Evolutionary conservation across 352 stramenopile genomes (phyloP).

Genomic region (Phytophthora niederhauseri): DNA sequence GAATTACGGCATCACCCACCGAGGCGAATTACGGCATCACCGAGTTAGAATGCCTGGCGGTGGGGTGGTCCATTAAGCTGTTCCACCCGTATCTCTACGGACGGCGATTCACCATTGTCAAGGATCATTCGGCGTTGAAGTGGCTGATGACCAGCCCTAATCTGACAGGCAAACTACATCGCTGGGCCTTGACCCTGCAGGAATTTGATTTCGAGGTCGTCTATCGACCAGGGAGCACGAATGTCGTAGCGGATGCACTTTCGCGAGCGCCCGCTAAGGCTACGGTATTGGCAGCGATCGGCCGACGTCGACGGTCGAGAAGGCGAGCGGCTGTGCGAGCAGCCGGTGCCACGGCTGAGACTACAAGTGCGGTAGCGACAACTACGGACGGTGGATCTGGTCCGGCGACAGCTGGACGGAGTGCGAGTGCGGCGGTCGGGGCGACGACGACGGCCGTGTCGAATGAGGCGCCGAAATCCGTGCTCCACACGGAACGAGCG

Average conservation of each 20-base stretch:
- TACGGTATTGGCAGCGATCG: background rate
- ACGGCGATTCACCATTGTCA: too few relatives aligned
- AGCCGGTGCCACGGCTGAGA: background rate
- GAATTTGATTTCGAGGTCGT: slow-evolving; percentile 26
- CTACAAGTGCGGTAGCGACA: too few relatives aligned
- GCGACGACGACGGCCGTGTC: too few relatives aligned
- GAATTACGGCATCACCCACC: background rate
- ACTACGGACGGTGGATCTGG: too few relatives aligned
- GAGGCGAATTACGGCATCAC: background rate
- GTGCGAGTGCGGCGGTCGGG: too few relatives aligned
- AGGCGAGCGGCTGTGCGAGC: background rate
- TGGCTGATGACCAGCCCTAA: slow-evolving; percentile 2
- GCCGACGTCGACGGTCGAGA: background rate
- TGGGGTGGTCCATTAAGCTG: too few relatives aligned
- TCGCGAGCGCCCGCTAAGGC: slow-evolving; percentile 11
- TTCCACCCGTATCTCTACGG: too few relatives aligned
- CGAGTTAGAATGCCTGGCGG: background rate
- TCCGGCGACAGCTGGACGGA: too few relatives aligned
- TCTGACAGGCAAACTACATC: slow-evolving; percentile 9
- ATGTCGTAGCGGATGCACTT: slow-evolving; percentile 24
- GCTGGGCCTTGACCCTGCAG: slow-evolving; percentile 28
- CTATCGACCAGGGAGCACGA: slow-evolving; percentile 11
- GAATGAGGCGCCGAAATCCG: too few relatives aligned
- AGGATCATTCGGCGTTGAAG: background rate
- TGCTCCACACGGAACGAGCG: too few relatives aligned